phyloP scores from a whole-genome alignment of 345 rosid species.

The Toxicodendron radicans region DNA sequence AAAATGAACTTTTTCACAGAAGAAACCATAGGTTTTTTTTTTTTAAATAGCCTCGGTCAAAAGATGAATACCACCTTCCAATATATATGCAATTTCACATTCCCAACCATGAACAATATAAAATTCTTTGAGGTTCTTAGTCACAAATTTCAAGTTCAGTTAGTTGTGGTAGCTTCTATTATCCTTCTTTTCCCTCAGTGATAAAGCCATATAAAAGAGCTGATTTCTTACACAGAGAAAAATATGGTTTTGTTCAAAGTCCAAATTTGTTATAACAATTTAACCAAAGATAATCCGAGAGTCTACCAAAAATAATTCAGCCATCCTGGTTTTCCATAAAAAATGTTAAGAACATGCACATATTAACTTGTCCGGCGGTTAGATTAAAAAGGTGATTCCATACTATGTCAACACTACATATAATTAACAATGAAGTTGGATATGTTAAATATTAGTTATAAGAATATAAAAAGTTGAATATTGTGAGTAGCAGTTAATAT shows the following conservation, averaged over 20 bases:
- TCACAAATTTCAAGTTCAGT: background rate
- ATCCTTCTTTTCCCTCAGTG: background rate
- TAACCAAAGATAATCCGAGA: background rate
- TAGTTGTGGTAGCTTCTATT: background rate
- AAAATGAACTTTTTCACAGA: background rate
- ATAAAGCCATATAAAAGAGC: background rate
- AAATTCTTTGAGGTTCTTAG: background rate
- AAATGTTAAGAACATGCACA: background rate
- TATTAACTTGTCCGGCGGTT: background rate
- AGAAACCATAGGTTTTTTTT: no score
- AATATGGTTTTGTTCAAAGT: background rate
- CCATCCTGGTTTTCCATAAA: background rate
- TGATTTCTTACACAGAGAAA: background rate
- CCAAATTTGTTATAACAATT: background rate
- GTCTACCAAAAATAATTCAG: background rate
- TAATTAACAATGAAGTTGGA: background rate
- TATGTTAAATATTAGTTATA: background rate
- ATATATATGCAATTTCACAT: background rate
- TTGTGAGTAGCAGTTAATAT: background rate
- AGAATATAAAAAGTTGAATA: background rate
- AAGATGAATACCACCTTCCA: background rate
- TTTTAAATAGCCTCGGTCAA: no score
- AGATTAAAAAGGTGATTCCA: background rate
- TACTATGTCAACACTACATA: background rate
- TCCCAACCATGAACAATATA: background rate